Evolutionary conservation across 1,284 basidiomycete genomes (phyloP).

Genomic region (Apiotrichum laibachii): DNA sequence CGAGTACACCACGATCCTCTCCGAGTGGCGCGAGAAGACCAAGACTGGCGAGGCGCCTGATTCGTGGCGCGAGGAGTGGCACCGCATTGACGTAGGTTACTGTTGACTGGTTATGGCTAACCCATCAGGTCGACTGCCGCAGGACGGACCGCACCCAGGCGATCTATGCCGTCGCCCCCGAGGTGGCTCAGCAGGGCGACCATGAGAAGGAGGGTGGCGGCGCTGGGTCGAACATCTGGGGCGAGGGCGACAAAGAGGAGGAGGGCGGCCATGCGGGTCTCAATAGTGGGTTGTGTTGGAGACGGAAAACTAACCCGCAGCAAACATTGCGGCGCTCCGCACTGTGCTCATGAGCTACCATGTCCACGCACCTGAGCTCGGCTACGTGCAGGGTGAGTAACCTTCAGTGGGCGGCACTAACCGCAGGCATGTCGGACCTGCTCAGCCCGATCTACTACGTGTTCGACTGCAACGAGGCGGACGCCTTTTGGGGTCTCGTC

Average conservation of each 20-base stretch:
- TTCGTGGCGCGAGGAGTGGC: constrained; percentile 51
- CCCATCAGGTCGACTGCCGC: constrained; percentile 82
- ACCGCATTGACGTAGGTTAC: constrained; percentile 51
- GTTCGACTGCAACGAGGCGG: constrained; percentile 79
- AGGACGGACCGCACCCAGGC: constrained; percentile 92
- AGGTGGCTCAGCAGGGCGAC: constrained; percentile 28
- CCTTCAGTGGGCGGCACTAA: constrained; percentile 6
- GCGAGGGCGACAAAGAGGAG: constrained; percentile 57
- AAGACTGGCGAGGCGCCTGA: constrained; percentile 38
- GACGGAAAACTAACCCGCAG: constrained; percentile 22
- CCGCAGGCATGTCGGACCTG: constrained; percentile 94
- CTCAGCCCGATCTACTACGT: constrained; percentile 91
- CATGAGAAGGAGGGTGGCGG: constrained; percentile 45
- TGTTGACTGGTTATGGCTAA: not conserved
- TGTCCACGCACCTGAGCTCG: constrained; percentile 81
- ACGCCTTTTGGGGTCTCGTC: constrained; percentile 95
- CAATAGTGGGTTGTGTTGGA: constrained; percentile 54
- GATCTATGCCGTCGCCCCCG: constrained; percentile 64
- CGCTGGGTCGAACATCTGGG: constrained; percentile 29
- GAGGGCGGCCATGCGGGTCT: constrained; percentile 75
- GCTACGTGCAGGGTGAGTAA: constrained; percentile 49
- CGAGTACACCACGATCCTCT: constrained; percentile 66
- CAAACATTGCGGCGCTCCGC: constrained; percentile 47
- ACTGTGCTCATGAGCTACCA: constrained; percentile 86
- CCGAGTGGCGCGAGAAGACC: constrained; percentile 63